Conservation (phyloP, 2,329 filamentous ascomycete species). For the Pyrenochaeta sp. region DNA sequence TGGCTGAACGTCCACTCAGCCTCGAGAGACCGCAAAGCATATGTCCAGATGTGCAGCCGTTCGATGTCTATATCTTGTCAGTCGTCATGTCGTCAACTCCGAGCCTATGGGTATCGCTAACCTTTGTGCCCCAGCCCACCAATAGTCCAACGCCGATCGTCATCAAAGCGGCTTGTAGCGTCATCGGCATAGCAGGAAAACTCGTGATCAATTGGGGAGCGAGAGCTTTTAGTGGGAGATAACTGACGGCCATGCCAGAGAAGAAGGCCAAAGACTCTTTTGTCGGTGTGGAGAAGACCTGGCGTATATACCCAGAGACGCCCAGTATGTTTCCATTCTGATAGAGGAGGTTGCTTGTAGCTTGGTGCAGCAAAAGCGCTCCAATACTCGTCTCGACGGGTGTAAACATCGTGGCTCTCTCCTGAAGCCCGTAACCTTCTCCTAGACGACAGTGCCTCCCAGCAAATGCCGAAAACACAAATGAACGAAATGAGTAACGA, state of each 20-base stretch:
- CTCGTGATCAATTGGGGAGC: slow-evolving; percentile 56
- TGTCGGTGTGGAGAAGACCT: slow-evolving; percentile 51
- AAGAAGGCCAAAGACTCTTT: slow-evolving; percentile 56
- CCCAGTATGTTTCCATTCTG: slow-evolving; percentile 63
- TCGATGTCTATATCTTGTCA: slow-evolving; percentile 33
- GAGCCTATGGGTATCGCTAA: slow-evolving; percentile 25
- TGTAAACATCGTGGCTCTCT: slow-evolving; percentile 57
- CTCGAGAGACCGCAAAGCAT: slow-evolving; percentile 64
- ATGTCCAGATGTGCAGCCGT: slow-evolving; percentile 64
- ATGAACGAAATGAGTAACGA: neutral
- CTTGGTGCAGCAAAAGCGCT: slow-evolving; percentile 60
- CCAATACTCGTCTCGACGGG: slow-evolving; percentile 61
- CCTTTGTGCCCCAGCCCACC: slow-evolving; percentile 63
- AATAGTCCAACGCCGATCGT: slow-evolving; percentile 55
- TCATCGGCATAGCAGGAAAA: slow-evolving; percentile 50
- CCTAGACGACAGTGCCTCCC: neutral
- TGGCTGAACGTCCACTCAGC: slow-evolving; percentile 58
- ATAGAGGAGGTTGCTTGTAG: slow-evolving; percentile 59
- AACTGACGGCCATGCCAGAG: slow-evolving; percentile 54
- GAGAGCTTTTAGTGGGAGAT: slow-evolving; percentile 51
- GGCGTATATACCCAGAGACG: slow-evolving; percentile 58
- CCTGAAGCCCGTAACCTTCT: neutral
- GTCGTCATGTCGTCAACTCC: neutral
- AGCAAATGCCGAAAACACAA: neutral
- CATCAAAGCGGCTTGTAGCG: slow-evolving; percentile 46